phyloP scores from a whole-genome alignment of 148 eudicot species.

The Euryodendron excelsum region DNA sequence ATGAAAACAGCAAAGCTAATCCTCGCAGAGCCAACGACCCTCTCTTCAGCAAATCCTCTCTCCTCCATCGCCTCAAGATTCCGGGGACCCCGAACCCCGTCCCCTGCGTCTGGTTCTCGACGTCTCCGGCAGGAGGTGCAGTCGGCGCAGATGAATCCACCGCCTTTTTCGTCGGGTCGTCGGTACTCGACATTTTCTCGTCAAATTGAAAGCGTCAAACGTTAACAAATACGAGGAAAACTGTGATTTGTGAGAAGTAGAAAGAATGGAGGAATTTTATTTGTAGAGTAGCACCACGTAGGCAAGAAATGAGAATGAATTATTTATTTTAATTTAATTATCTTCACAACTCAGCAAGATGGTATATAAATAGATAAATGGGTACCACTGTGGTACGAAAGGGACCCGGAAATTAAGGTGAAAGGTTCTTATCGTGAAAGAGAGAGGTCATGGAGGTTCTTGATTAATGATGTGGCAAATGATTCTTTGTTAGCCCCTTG shows the following conservation, averaged over 20 bases:
- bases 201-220: not conserved
- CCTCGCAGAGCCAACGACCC: conserved; percentile 41
- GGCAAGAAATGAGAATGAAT: not conserved
- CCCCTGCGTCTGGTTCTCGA: conserved; percentile 24
- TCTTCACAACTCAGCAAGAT: conserved; percentile 2
- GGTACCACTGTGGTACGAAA: too few relatives aligned
- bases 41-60: conserved; percentile 49
- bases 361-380: too few relatives aligned
- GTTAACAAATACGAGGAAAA: not conserved
- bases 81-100: conserved; percentile 25
- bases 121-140: conserved; percentile 24
- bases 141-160: not conserved
- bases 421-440: too few relatives aligned
- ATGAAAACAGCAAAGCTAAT: conserved; percentile 41
- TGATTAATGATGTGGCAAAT: not conserved
- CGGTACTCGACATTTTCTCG: not conserved
- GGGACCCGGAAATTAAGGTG: too few relatives aligned
- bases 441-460: too few relatives aligned
- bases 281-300: not conserved
- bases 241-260: not conserved
- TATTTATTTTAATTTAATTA: not conserved
- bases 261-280: not conserved
- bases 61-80: conserved; percentile 36
- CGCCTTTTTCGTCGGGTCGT: not conserved
- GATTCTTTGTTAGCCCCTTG: not conserved